Percentiles rank a stretch among this genome's conserved stretches.
phyloP scores from a whole-genome alignment of 2,329 filamentous ascomycete genomes.

The Colletotrichum viniferum region DNA sequence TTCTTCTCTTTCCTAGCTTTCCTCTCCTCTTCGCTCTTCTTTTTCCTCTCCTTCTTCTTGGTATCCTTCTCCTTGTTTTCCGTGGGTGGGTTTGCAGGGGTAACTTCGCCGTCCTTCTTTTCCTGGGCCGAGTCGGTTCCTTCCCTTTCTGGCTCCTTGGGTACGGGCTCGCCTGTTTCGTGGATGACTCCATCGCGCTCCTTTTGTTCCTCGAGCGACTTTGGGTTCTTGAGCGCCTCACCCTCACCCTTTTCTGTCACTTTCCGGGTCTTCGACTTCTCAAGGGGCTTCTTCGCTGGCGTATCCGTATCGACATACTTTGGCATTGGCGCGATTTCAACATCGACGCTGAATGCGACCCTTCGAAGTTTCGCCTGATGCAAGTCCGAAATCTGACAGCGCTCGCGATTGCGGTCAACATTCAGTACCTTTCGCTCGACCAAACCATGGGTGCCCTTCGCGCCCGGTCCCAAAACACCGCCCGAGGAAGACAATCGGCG shows the following conservation, averaged over 20 bases:
- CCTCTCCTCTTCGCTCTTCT: constrained; percentile 88
- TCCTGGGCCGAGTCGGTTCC: constrained; percentile 26
- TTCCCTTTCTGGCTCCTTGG: constrained; percentile 45
- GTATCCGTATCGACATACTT: constrained; percentile 71
- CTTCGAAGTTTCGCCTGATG: constrained; percentile 81
- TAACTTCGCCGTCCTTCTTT: constrained; percentile 25
- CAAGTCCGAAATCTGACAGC: constrained; percentile 80
- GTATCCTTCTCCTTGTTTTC: constrained; percentile 48
- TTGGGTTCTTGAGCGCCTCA: constrained; percentile 72
- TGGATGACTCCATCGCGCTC: constrained; percentile 44
- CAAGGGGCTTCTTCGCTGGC: constrained; percentile 42
- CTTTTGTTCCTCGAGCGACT: constrained; percentile 63
- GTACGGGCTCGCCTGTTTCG: constrained; percentile 41
- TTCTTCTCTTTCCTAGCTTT: constrained; percentile 93
- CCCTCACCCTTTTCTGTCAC: constrained; percentile 74
- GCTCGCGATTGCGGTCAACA: constrained; percentile 77
- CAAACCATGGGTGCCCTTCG: constrained; percentile 64
- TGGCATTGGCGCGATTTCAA: constrained; percentile 91
- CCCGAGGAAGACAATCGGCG: constrained; percentile 78
- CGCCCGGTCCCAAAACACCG: constrained; percentile 49
- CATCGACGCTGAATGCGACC: constrained; percentile 95
- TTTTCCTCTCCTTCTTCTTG: constrained; percentile 95
- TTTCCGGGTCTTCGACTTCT: constrained; percentile 63
- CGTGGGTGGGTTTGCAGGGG: constrained; percentile 24
- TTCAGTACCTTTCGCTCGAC: constrained; percentile 86